phyloP scores from a whole-genome alignment of 2,329 filamentous ascomycete species.

The Gremmenia infestans region DNA sequence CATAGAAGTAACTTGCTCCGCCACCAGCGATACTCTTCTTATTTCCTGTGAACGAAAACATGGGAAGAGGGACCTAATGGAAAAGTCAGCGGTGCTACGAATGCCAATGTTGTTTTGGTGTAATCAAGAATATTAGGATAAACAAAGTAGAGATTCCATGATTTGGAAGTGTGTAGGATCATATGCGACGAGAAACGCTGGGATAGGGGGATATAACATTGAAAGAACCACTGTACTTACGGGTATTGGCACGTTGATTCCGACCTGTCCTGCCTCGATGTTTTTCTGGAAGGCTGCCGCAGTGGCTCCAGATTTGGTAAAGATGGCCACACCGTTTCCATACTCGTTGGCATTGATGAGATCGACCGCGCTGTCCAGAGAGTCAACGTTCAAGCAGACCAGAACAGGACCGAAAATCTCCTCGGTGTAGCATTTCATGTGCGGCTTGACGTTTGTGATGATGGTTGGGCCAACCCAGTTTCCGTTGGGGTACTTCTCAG shows the following conservation, averaged over 20 bases:
- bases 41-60: slow-evolving; percentile 70
- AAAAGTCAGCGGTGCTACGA: too few species aligned
- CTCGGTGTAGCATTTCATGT: slow-evolving; percentile 80
- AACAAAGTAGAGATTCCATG: too few species aligned
- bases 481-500: slow-evolving; percentile 74
- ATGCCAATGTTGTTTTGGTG: too few species aligned
- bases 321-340: slow-evolving; percentile 81
- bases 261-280: slow-evolving; percentile 81
- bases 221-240: neutral
- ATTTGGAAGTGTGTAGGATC: too few species aligned
- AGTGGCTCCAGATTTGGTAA: slow-evolving; percentile 72
- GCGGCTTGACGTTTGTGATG: slow-evolving; percentile 71
- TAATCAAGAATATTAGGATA: too few species aligned
- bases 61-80: slow-evolving; percentile 53
- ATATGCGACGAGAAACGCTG: neutral
- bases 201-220: slow-evolving; percentile 4
- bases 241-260: slow-evolving; percentile 73
- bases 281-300: slow-evolving; percentile 73
- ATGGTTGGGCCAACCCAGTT: slow-evolving; percentile 84
- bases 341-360: slow-evolving; percentile 84
- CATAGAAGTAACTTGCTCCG: slow-evolving; percentile 92
- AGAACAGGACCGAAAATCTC: slow-evolving; percentile 85
- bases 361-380: slow-evolving; percentile 73
- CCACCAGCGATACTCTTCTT: slow-evolving; percentile 92
- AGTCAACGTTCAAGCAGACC: slow-evolving; percentile 73